Percentiles rank a stretch among this genome's conserved stretches.
Evolutionary conservation across 1,284 basidiomycete species (phyloP).

Genomic region (Fomitopsis schrenkii): DNA sequence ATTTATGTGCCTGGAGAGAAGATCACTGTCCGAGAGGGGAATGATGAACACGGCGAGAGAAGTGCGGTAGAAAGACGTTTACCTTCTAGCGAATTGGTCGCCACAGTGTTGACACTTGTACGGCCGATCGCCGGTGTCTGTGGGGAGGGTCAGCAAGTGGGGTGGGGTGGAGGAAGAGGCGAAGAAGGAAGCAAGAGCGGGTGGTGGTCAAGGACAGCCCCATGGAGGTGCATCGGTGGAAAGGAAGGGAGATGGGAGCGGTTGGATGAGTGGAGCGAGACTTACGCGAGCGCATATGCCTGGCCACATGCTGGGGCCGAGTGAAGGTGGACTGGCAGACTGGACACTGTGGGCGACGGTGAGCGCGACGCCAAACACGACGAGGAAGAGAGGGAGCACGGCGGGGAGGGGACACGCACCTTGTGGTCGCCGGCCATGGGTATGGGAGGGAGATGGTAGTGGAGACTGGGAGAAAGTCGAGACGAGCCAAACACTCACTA

Average conservation of each 20-base stretch:
- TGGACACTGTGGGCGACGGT: constrained; percentile 41
- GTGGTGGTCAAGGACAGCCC: constrained; percentile 10
- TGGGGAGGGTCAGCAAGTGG: constrained; percentile 15
- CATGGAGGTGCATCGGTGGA: constrained; percentile 8
- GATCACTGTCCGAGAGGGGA: constrained; percentile 49
- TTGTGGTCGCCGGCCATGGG: constrained; percentile 38
- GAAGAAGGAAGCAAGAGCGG: constrained; percentile 6
- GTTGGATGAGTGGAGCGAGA: constrained; percentile 19
- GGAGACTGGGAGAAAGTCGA: constrained; percentile 4
- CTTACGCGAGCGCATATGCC: constrained; percentile 87
- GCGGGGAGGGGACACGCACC: constrained; percentile 17
- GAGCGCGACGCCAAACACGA: constrained; percentile 5
- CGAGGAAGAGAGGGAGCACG: constrained; percentile 7
- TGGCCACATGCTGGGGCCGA: constrained; percentile 84
- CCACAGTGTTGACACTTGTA: constrained; percentile 89
- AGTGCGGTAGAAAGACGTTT: constrained; percentile 15
- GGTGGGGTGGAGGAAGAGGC: constrained; percentile 9
- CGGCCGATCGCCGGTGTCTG: constrained; percentile 89
- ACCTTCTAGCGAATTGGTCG: constrained; percentile 87
- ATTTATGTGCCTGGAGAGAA: constrained; percentile 85
- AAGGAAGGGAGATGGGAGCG: constrained; percentile 5
- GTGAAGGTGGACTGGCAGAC: constrained; percentile 88
- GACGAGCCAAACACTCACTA: not conserved
- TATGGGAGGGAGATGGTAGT: constrained; percentile 1
- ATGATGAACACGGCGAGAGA: constrained; percentile 1